phyloP scores from a whole-genome alignment of 2,329 filamentous ascomycete species.

The Fusarium camptoceras region DNA sequence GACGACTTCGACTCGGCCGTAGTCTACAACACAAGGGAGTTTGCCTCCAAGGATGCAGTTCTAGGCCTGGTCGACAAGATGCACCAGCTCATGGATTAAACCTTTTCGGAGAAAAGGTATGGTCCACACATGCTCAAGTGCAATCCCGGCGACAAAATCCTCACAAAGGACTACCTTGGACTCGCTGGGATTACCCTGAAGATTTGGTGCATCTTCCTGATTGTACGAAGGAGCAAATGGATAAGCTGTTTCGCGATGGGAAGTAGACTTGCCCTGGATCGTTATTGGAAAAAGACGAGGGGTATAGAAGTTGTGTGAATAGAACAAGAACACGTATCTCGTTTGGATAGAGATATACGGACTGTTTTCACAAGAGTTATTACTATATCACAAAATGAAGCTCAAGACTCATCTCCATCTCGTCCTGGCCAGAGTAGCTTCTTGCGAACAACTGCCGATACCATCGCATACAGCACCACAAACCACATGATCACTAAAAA shows the following conservation, averaged over 20 bases:
- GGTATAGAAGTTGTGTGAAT: not conserved
- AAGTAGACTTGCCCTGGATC: no score
- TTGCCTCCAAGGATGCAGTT: conserved; percentile 14
- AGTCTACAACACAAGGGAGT: conserved; percentile 33
- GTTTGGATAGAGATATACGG: not conserved
- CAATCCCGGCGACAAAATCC: not conserved
- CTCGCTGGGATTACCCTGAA: not conserved
- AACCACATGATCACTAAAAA: conserved; percentile 42
- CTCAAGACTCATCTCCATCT: conserved; percentile 38
- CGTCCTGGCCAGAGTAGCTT: conserved; percentile 46
- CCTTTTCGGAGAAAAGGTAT: not conserved
- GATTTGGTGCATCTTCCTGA: not conserved
- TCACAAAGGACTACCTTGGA: not conserved
- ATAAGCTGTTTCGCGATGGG: not conserved
- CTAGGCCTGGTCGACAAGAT: conserved; percentile 3
- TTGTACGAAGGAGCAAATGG: not conserved
- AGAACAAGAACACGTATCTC: not conserved
- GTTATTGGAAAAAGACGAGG: not conserved
- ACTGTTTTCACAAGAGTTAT: not conserved
- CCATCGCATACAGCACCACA: conserved; percentile 37
- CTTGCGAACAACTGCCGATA: conserved; percentile 35
- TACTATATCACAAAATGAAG: not conserved
- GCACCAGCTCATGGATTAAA: not conserved
- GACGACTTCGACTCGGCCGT: conserved; percentile 24
- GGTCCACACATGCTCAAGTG: not conserved